These are phyloP conservation scores for Torulaspora delbrueckii DNA, from an alignment of 805 yeast genomes.

Conservation along the genomic window DNA sequence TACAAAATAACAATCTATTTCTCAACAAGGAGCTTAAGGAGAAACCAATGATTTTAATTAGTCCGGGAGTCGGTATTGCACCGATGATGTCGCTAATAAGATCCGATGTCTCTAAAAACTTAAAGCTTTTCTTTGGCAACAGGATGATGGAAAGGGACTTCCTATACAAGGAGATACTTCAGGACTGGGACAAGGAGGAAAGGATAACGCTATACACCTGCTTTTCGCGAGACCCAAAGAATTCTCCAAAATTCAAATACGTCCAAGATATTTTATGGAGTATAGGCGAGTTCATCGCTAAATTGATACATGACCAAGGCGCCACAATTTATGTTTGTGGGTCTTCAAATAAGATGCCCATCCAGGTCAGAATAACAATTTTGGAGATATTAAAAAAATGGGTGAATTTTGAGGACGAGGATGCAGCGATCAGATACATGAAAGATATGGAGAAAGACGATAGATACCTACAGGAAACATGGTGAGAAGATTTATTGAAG, in stretches of 20 bases:
- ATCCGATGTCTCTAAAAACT: constrained; percentile 21
- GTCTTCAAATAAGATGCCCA: constrained; percentile 91
- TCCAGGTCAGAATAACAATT: constrained; percentile 76
- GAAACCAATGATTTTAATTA: constrained; percentile 64
- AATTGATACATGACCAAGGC: constrained; percentile 47
- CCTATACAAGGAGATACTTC: constrained; percentile 56
- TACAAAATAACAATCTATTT: constrained; percentile 41
- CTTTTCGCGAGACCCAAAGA: constrained; percentile 45
- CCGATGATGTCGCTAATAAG: constrained; percentile 76
- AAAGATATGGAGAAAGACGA: constrained; percentile 56
- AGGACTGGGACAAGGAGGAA: constrained; percentile 31
- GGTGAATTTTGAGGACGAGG: constrained; percentile 37
- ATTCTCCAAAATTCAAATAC: constrained; percentile 48
- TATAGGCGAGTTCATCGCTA: constrained; percentile 45
- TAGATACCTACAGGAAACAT: constrained; percentile 81
- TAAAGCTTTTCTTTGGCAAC: constrained; percentile 71
- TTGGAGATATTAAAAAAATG: constrained; percentile 52
- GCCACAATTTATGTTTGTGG: constrained; percentile 84
- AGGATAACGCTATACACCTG: constrained; percentile 42
- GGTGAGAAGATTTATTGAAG: constrained; percentile 43
- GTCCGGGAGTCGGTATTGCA: constrained; percentile 97
- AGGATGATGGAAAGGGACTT: constrained; percentile 62
- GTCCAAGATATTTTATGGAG: constrained; percentile 71
- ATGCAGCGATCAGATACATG: constrained; percentile 48
- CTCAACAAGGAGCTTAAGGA: constrained; percentile 25